These are phyloP conservation scores for Amniculicola lignicola DNA, from an alignment of 495 filamentous ascomycete genomes.

Conservation along the genomic window DNA sequence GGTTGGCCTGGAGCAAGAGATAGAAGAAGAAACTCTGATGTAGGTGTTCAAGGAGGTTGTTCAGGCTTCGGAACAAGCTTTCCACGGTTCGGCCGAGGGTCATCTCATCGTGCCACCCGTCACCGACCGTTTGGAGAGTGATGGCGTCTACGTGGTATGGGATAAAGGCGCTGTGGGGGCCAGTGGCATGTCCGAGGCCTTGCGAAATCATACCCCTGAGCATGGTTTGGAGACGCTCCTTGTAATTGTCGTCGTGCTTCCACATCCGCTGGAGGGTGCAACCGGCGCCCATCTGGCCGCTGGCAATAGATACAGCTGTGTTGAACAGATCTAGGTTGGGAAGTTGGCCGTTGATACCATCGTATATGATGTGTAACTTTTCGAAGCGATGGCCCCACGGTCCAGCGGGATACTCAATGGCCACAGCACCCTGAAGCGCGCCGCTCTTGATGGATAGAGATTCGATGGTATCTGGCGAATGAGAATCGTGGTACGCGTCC, in stretches of 20 bases:
- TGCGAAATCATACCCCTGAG: constrained; percentile 91
- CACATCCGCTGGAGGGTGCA: constrained; percentile 81
- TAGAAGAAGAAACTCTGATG: constrained; percentile 99
- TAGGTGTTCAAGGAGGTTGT: constrained; percentile 93
- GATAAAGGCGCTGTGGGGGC: constrained; percentile 91
- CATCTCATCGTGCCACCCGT: constrained; percentile 98
- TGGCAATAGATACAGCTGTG: constrained; percentile 81
- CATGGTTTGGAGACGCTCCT: constrained; percentile 81
- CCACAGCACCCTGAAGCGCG: constrained; percentile 85
- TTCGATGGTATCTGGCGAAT: constrained; percentile 61
- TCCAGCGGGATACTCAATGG: constrained; percentile 77
- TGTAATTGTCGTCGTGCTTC: constrained; percentile 76
- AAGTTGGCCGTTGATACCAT: constrained; percentile 92
- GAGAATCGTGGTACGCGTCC: constrained; percentile 91
- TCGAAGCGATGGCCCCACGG: constrained; percentile 73
- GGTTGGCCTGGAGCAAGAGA: constrained; percentile 79
- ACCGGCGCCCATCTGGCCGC: constrained; percentile 87
- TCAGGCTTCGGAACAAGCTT: constrained; percentile 83
- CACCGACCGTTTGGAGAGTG: constrained; percentile 81
- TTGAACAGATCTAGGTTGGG: constrained; percentile 96
- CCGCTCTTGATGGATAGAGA: constrained; percentile 89
- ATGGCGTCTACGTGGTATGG: constrained; percentile 97
- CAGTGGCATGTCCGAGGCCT: constrained; percentile 82
- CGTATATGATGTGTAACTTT: constrained; percentile 85
- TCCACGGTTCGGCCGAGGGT: constrained; percentile 84